These are phyloP conservation scores for Pinus tabuliformis DNA, from an alignment of 75 land plant species.

Conservation along the genomic window DNA sequence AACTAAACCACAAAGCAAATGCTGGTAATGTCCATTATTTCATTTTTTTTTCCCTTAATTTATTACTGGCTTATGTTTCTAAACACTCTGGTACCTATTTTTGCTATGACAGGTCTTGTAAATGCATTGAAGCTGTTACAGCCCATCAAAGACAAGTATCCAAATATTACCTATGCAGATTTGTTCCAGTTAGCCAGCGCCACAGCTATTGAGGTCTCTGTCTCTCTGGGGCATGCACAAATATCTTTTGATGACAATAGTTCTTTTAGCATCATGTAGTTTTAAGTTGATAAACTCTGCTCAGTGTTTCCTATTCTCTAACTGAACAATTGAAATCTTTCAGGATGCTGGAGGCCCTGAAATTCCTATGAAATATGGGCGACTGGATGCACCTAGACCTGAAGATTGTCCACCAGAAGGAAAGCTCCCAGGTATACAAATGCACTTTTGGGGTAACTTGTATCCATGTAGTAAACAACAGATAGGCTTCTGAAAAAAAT, in stretches of 20 bases:
- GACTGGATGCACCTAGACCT: conserved; percentile 78
- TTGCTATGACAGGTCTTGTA: conserved; percentile 56
- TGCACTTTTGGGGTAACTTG: not conserved
- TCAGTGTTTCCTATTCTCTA: not conserved
- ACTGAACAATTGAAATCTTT: not conserved
- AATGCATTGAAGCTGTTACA: conserved; percentile 81
- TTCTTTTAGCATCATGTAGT: conserved; percentile 1
- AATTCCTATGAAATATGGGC: conserved; percentile 93
- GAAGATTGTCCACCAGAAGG: conserved; percentile 93
- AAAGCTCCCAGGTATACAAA: conserved; percentile 76
- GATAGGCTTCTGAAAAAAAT: no score
- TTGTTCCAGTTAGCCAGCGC: conserved; percentile 98
- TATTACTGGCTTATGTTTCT: not conserved
- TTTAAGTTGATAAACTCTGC: not conserved
- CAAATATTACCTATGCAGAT: conserved; percentile 86
- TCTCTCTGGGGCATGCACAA: not conserved
- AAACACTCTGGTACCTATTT: conserved; percentile 1
- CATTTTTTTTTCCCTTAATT: not conserved
- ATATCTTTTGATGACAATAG: not conserved
- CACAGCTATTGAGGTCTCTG: conserved; percentile 83
- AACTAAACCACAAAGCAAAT: conserved; percentile 88
- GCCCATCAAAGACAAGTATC: conserved; percentile 89
- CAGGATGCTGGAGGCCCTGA: conserved; percentile 98
- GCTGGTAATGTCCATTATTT: conserved; percentile 60
- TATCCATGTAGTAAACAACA: no score